Evolutionary conservation across 208 protist genomes (phyloP), one percentile per base, ranked within the genome.

Genomic region (Acanthamoeba lenticulata): DNA sequence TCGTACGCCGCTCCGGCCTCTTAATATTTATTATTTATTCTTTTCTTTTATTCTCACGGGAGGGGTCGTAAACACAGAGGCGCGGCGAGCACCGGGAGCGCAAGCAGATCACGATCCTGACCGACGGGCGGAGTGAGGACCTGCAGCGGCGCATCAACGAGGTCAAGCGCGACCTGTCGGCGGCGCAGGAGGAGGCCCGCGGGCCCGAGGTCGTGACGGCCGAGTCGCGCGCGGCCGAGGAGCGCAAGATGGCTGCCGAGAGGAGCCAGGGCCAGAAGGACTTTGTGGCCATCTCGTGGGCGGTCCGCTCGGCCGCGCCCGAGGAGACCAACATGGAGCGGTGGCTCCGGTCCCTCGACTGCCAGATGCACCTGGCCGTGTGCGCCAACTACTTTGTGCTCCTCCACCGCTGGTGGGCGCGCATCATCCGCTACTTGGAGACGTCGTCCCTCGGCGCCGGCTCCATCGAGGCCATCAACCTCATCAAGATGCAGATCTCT

Each of bases 361-460:
- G 52, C 83, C 29, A 90, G 36, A 90, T 90, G 83, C 62, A 62
- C 13, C 45, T 90, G 17, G 45, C 29, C 17, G 83, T 90, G 49
- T 40, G 36, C 27, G 40, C 45, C 52, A 69, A 60, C 34, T n/a
- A 90, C 19, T 69, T 90, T 36, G 83, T 90, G 49, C 55, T 90
- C 27, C 52, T 90, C 36, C 83, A 60, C 55, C 34, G 44, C 34
- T 90, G 83, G 83, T 90, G 83, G 83, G 83, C 52, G 5, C 83
- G 83, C 21, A 90, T 90, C 83, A 90, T 90, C 49, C 45, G 55
- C 15, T 90, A 90, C 40, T n/a, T 90, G 52, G 83, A 90, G 55
- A 90, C 83, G 17, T 90, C 83, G 9, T 90, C 83, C 13, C 27
- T 67, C 36, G 83, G 83, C 45, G 19, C 83, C 49, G 55, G 44